phyloP scores from a whole-genome alignment of 352 stramenopile species.

The Thalassiosira sp. region DNA sequence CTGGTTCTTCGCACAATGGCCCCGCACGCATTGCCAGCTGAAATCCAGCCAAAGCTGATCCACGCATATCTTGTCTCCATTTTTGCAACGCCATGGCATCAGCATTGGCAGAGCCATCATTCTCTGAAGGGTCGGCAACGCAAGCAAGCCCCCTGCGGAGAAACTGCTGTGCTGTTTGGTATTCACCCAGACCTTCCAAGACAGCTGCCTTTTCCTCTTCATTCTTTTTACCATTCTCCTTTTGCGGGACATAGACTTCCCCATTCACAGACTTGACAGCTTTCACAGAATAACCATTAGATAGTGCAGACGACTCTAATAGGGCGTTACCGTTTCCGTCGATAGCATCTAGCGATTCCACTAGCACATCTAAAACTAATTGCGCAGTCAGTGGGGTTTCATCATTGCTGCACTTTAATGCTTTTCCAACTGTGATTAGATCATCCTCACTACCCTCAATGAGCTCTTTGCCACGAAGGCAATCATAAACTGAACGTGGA shows the following conservation, averaged over 20 bases:
- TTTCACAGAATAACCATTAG: conserved; percentile 39
- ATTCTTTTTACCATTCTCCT: conserved; percentile 23
- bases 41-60: conserved; percentile 75
- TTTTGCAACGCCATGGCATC: conserved; percentile 58
- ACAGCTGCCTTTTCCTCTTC: conserved; percentile 5
- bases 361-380: conserved; percentile 51
- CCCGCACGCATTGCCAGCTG: conserved; percentile 69
- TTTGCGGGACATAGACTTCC: conserved; percentile 54
- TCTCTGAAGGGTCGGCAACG: neutral
- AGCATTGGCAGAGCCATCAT: conserved; percentile 3
- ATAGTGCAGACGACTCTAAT: conserved; percentile 43
- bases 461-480: conserved; percentile 50
- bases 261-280: conserved; percentile 50
- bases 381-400: conserved; percentile 28
- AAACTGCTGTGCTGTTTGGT: conserved; percentile 20
- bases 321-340: conserved; percentile 61
- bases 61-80: conserved; percentile 74
- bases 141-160: conserved; percentile 27
- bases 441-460: conserved; percentile 59
- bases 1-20: conserved; percentile 78
- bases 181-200: conserved; percentile 23
- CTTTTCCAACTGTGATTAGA: conserved; percentile 62
- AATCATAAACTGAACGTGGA: conserved; percentile 52
- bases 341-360: conserved; percentile 40
- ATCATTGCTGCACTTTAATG: conserved; percentile 49